Percentiles rank a stretch among this genome's conserved stretches.
phyloP scores from a whole-genome alignment of 257 asterid species.

The Capsicum rhomboideum region DNA sequence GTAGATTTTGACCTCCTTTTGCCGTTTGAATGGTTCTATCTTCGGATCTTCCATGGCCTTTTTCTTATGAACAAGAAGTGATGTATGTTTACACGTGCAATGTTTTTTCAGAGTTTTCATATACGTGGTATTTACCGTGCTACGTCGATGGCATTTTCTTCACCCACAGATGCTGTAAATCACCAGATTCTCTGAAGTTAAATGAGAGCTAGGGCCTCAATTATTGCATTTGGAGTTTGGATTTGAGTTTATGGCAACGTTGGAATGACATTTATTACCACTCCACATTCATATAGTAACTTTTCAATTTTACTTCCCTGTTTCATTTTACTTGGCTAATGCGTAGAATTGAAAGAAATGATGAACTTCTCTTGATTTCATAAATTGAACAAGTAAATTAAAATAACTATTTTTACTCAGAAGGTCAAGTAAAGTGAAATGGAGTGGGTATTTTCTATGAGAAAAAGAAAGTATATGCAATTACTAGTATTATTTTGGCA shows the following conservation, averaged over 20 bases:
- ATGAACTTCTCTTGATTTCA: too few species aligned
- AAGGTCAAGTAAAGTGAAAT: too few species aligned
- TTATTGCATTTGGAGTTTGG: not conserved
- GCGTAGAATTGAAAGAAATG: too few species aligned
- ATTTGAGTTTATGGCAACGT: not conserved
- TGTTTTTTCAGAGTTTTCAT: not conserved
- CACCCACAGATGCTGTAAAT: too few species aligned
- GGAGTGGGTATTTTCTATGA: too few species aligned
- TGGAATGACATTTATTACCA: not conserved
- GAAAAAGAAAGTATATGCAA: not conserved
- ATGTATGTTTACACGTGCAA: constrained; percentile 1
- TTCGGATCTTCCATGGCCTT: constrained; percentile 4
- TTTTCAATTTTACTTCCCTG: not conserved
- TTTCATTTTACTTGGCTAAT: too few species aligned
- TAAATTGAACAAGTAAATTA: too few species aligned
- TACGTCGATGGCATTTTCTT: not conserved
- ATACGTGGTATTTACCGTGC: not conserved
- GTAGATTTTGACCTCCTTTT: not conserved
- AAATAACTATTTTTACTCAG: too few species aligned
- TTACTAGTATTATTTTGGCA: not conserved
- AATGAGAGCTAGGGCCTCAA: not conserved
- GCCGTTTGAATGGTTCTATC: not conserved
- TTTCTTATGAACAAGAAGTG: not conserved
- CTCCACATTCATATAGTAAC: not conserved
- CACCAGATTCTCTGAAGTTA: not conserved